Conservation (phyloP, 1,284 basidiomycete species). For the Coriolopsis trogii region DNA sequence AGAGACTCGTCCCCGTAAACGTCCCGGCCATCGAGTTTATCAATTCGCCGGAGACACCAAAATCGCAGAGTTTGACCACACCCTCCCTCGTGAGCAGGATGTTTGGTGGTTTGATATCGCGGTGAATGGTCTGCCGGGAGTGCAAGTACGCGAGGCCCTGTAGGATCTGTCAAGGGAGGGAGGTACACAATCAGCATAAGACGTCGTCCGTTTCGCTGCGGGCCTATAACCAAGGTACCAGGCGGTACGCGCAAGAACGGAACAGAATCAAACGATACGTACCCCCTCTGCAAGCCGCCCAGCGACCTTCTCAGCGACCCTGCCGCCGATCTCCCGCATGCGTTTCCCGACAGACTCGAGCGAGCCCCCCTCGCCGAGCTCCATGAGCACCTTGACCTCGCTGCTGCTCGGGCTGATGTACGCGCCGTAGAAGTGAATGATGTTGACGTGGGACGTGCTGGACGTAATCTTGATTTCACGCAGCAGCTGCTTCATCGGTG, state of each 20-base stretch:
- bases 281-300: constrained; percentile 93
- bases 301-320: constrained; percentile 91
- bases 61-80: constrained; percentile 91
- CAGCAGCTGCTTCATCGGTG: constrained; percentile 90
- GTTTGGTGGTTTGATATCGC: constrained; percentile 98
- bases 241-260: constrained; percentile 3
- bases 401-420: constrained; percentile 93
- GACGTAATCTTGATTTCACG: constrained; percentile 93
- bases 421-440: constrained; percentile 92
- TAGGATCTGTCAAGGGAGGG: constrained; percentile 59
- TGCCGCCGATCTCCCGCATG: constrained; percentile 79
- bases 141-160: constrained; percentile 94
- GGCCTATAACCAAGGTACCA: constrained; percentile 1
- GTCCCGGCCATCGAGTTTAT: constrained; percentile 91
- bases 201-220: not conserved
- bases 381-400: constrained; percentile 97
- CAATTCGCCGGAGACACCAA: constrained; percentile 96
- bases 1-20: constrained; percentile 96
- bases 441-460: constrained; percentile 83
- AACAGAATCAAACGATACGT: constrained; percentile 12
- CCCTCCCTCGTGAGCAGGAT: constrained; percentile 88
- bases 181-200: constrained; percentile 11
- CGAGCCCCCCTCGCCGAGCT: constrained; percentile 87
- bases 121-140: constrained; percentile 89
- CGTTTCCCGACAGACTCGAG: constrained; percentile 87